A percentile compares a stretch with the other conserved stretches of the same genome.
Evolutionary conservation across 805 yeast species (phyloP).

Genomic region (Lachancea sp.): DNA sequence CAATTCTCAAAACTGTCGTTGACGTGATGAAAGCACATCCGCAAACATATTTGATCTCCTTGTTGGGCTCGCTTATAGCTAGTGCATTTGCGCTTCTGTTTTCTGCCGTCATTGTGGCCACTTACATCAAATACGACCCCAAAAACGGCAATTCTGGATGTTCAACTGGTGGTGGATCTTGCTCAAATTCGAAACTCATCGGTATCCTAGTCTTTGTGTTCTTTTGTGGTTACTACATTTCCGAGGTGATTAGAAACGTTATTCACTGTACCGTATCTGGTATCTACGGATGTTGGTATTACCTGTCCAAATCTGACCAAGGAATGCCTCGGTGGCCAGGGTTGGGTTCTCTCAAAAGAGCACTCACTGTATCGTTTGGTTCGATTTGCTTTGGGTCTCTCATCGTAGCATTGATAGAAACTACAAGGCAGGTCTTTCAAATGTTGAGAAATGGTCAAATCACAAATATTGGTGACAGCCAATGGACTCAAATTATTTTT

Average conservation of each 20-base stretch:
- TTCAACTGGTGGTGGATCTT: slow-evolving; percentile 41
- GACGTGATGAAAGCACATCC: slow-evolving; percentile 72
- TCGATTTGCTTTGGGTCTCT: slow-evolving; percentile 82
- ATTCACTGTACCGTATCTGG: slow-evolving; percentile 80
- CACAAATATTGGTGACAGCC: slow-evolving; percentile 46
- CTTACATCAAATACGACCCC: slow-evolving; percentile 72
- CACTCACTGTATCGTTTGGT: slow-evolving; percentile 82
- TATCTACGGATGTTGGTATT: slow-evolving; percentile 88
- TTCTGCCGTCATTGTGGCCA: slow-evolving; percentile 61
- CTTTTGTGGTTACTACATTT: slow-evolving; percentile 75
- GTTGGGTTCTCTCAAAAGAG: slow-evolving; percentile 69
- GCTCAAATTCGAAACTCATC: slow-evolving; percentile 55
- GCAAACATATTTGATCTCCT: slow-evolving; percentile 54
- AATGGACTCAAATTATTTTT: slow-evolving; percentile 47
- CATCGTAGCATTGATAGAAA: slow-evolving; percentile 64
- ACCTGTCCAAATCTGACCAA: slow-evolving; percentile 64
- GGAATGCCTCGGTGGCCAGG: slow-evolving; percentile 79
- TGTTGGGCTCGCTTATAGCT: slow-evolving; percentile 52
- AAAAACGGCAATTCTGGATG: slow-evolving; percentile 48
- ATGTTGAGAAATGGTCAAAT: slow-evolving; percentile 39
- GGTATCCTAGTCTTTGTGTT: slow-evolving; percentile 68
- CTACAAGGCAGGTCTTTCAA: slow-evolving; percentile 50
- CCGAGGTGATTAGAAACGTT: slow-evolving; percentile 75
- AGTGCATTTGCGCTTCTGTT: slow-evolving; percentile 63
- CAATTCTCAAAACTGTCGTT: slow-evolving; percentile 63